These are phyloP conservation scores for Coffea canephora DNA, from an alignment of 257 asterid species.

Conservation along the genomic window DNA sequence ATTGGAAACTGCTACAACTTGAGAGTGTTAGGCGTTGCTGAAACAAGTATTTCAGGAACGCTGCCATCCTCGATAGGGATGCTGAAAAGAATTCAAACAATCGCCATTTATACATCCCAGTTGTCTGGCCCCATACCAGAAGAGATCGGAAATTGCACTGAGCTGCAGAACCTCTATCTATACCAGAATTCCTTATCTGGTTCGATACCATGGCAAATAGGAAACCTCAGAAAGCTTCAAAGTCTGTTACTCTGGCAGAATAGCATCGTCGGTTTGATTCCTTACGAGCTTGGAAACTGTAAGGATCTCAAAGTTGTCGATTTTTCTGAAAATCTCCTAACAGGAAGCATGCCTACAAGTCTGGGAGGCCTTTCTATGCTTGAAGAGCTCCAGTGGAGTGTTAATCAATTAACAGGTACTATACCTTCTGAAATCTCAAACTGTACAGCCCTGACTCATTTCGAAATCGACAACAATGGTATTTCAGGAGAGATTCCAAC, in stretches of 20 bases:
- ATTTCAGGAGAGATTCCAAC: constrained; percentile 75
- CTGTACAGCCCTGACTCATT: constrained; percentile 61
- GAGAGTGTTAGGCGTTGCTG: constrained; percentile 70
- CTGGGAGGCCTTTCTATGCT: constrained; percentile 59
- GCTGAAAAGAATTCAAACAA: constrained; percentile 66
- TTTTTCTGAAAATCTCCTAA: constrained; percentile 67
- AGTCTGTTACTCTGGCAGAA: constrained; percentile 77
- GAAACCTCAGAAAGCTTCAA: constrained; percentile 60
- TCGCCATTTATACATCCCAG: constrained; percentile 72
- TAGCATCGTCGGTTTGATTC: constrained; percentile 66
- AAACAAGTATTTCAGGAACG: constrained; percentile 72
- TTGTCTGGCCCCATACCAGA: constrained; percentile 87
- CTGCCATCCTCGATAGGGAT: constrained; percentile 69
- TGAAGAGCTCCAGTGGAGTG: constrained; percentile 77
- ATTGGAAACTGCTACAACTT: constrained; percentile 80
- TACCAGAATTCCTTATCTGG: constrained; percentile 83
- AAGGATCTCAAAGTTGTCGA: constrained; percentile 57
- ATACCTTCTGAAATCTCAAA: constrained; percentile 71
- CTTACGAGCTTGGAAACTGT: constrained; percentile 72
- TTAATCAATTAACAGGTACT: constrained; percentile 72
- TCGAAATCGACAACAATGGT: constrained; percentile 84
- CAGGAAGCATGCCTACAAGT: constrained; percentile 68
- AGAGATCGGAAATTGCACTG: constrained; percentile 76
- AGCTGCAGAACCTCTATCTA: constrained; percentile 69
- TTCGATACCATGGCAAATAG: constrained; percentile 57